Evolutionary conservation across 345 rosid genomes (phyloP).

Genomic region (Pistacia integerrima): DNA sequence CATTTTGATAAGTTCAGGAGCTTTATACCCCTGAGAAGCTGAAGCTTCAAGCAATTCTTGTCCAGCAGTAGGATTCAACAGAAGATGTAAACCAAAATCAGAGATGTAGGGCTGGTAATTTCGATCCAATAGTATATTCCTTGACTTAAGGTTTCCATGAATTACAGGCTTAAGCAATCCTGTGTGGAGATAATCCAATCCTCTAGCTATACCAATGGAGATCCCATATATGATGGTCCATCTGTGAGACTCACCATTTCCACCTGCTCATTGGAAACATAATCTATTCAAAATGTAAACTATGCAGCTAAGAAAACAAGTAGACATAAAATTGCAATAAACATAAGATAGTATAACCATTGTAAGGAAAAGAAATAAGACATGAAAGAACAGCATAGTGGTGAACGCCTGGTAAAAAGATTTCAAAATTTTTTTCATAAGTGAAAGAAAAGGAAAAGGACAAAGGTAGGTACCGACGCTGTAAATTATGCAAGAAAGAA

Average conservation of each 20-base stretch:
- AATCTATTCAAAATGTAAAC: neutral
- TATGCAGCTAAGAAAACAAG: neutral
- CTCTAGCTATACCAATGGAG: conserved; percentile 65
- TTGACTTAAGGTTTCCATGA: conserved; percentile 87
- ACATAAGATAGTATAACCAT: neutral
- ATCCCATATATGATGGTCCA: conserved; percentile 62
- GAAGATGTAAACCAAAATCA: conserved; percentile 69
- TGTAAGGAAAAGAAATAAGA: neutral
- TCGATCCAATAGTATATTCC: conserved; percentile 65
- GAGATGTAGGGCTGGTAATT: conserved; percentile 57
- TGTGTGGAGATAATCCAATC: conserved; percentile 75
- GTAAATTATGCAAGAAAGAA: conserved; percentile 9
- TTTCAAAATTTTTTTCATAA: neutral
- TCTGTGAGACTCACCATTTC: conserved; percentile 50
- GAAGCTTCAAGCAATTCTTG: conserved; percentile 85
- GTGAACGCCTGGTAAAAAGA: neutral
- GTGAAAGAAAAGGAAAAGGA: neutral
- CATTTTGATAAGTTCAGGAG: conserved; percentile 92
- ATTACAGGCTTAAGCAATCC: conserved; percentile 57
- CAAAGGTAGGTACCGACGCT: conserved; percentile 3
- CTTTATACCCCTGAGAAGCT: conserved; percentile 80
- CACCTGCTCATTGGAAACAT: conserved; percentile 47
- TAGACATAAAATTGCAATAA: neutral
- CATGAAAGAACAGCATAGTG: neutral
- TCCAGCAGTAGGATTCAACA: conserved; percentile 60